Evolutionary conservation across 2,329 filamentous ascomycete genomes (phyloP), one percentile per base, ranked within the genome.

Genomic region (Alternaria incomplexa): DNA sequence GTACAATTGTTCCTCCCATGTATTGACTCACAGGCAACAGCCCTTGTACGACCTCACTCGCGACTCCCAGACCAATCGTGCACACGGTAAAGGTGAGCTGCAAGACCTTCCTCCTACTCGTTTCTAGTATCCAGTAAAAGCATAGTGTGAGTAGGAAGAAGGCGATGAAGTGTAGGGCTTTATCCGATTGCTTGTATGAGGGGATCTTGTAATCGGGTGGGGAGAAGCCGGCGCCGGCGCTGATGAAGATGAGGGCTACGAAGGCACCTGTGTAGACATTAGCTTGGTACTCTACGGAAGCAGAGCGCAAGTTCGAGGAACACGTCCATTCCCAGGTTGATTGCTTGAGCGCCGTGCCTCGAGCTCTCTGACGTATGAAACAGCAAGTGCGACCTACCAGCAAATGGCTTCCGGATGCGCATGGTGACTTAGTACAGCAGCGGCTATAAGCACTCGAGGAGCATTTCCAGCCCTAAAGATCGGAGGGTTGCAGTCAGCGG

Each of bases 41-140:
- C 56, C 85, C 88, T 81, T 95, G 92, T 6, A 93, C 80, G 68
- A 95, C 86, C 78, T 95, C 92, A 67, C 90, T 93, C 54, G 91
- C 91, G 64, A 93, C 81, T 50, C 90, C 90, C 3, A 94, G 85
- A 80, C 83, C 82, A 45, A 91, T 81, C 6, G 94, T 96, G 82
- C 93, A 96, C 63, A 93, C 85, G 22, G 93, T 79, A 25, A 97
- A 83, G 13, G 94, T 97, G 68, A 97, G 83, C 80, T 99, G 91
- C 52, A 97, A 84, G 20, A 89, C 91, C 70, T 95, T 92, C 55
- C 95, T 90, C 66, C 96, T 92, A 66, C 90, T 91, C 56, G 93
- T 96, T 79, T 99, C 96, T 73, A 97, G 83, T 77, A 97, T 92
- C 93, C 96, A 99, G 88, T 99, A 99, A 86, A 98, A 98, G 71